Evolutionary conservation across 164 flowering plant species (phyloP).

Genomic region (Platanus orientalis): DNA sequence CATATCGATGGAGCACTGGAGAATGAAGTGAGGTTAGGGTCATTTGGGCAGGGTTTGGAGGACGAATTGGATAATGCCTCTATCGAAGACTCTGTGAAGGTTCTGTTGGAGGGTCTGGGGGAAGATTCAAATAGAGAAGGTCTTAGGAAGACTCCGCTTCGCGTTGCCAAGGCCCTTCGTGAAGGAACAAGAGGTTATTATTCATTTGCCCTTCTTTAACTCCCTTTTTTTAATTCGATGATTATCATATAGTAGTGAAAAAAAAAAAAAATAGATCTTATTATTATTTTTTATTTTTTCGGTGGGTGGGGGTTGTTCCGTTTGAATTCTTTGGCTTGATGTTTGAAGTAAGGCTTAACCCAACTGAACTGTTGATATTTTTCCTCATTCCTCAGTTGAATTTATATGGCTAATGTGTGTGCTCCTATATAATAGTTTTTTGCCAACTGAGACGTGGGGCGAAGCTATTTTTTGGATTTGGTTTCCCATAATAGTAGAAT

Average conservation of each 20-base stretch:
- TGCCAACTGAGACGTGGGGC: too few species aligned
- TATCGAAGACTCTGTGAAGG: slow-evolving; percentile 75
- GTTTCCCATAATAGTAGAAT: background rate
- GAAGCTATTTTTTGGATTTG: background rate
- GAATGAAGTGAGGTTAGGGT: slow-evolving; percentile 38
- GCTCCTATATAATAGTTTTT: too few species aligned
- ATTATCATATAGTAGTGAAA: too few species aligned
- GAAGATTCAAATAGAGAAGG: slow-evolving; percentile 90
- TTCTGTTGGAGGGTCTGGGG: slow-evolving; percentile 71
- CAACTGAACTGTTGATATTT: too few species aligned
- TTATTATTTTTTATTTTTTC: too few species aligned
- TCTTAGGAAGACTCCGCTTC: slow-evolving; percentile 74
- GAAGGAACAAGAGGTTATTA: slow-evolving; percentile 83
- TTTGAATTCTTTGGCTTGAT: too few species aligned
- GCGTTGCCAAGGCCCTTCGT: slow-evolving; percentile 86
- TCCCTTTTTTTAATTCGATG: too few species aligned
- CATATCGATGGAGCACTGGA: slow-evolving; percentile 45
- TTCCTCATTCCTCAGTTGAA: too few species aligned
- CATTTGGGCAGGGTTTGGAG: slow-evolving; percentile 33
- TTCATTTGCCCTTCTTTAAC: background rate
- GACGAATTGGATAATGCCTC: slow-evolving; percentile 28
- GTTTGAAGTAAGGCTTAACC: too few species aligned
- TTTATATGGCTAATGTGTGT: too few species aligned
- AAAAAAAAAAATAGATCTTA: too few species aligned
- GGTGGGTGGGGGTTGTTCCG: too few species aligned